Evolutionary conservation across 2,329 filamentous ascomycete genomes (phyloP), one percentile per base, ranked within the genome.

Genomic region (Pezicula carpinea): DNA sequence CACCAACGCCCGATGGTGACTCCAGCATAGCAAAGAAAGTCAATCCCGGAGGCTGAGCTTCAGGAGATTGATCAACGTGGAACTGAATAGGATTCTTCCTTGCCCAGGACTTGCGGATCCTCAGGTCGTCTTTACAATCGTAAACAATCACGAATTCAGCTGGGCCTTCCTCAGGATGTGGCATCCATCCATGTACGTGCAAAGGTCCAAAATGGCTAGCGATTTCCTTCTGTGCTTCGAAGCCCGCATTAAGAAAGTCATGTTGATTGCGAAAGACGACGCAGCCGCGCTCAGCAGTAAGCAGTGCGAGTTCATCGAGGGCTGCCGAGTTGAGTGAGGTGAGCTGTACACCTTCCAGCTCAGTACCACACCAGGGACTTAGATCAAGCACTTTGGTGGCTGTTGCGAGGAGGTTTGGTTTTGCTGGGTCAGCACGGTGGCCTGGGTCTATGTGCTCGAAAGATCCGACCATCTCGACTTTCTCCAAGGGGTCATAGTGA

Each of bases 21-120:
- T 95, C 89, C 11, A 95, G 76, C 39, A 89, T 73, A 61, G 93
- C 95, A 34, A 95, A 68, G 67, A 95, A 92, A 0, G 89, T 95
- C 0, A 88, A 93, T 10, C 89, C 88, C 0, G 89, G 89, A 1
- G 89, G 89, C 68, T 95, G 89, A 57, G 79, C 71, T 69, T 95
- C 89, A 62, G 92, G 95, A 1, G 85, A 87, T 2, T 95, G 83
- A 56, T 95, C 89, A 0, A 83, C 86, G 69, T 95, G 89, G 87
- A 88, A 95, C 10, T 87, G 87, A 1, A 92, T 81, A 0, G 84
- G 91, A 4, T 86, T 89, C 18, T 70, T 57, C 23, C 59, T 63
- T 45, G 66, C 65, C 14, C 55, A 59, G 14, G 55, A 63, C 22
- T 57, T 58, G 13, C 64, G 61, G 5, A 58, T 55, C 6, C 69